Evolutionary conservation across 106 monocot species (phyloP), one percentile per base, ranked within the genome.

Genomic region (Phalaenopsis equestris): DNA sequence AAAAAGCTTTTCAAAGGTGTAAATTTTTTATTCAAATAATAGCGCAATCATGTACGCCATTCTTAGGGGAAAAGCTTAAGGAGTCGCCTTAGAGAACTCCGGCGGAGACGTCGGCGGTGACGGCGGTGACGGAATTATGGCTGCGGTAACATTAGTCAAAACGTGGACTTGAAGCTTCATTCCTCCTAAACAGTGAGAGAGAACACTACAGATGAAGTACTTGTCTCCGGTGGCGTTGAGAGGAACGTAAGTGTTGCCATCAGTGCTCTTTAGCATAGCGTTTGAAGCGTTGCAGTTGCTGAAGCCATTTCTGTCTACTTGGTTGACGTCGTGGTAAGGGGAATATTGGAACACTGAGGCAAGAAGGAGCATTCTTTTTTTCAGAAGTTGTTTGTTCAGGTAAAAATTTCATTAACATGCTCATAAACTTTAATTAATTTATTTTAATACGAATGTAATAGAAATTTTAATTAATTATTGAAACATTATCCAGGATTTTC

Each of bases 201-300:
- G 72, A 6, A 46, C 52, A 14, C 85, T 80, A 41, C 85, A 84
- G 8, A 90, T 85, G 85, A 90, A 90, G 78, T 83, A 87, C 64
- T 30, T 82, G 3, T 75, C 36, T 14, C 86, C 86, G 2, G 84
- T n/a, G 0, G 77, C 43, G 19, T 55, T 81, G 14, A 90, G 82
- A 0, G 82, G 15, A 4, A 90, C 48, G 45, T 80, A 78, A 3
- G 82, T 79, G 85, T 85, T 90, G 8, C 90, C 87, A 72, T 57
- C 58, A 24, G 12, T 67, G 67, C 77, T 19, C 11, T 14, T 80
- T 4, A 75, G 16, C 7, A 87, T 24, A 8, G 78, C 75, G 56
- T 76, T 82, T 38, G 80, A 41, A 7, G 80, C 56, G 9, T 73
- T 84, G 83, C 90, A 87, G 80, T 16, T 85, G 75, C 74, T 30